Conservation (phyloP, 305 asterid genomes). For the Nicotiana rustica region DNA sequence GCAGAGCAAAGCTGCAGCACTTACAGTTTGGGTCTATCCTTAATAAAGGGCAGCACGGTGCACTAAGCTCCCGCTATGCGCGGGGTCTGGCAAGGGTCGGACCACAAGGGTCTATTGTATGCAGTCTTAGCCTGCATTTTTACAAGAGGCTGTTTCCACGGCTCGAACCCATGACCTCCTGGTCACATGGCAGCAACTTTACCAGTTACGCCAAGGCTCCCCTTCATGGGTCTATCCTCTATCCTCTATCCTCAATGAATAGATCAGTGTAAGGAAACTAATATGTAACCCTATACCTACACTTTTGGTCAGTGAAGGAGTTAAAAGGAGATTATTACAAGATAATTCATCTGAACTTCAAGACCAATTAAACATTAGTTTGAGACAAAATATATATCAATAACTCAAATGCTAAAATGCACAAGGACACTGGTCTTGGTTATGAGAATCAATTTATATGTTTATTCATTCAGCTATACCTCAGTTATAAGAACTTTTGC, state of each 20-base stretch:
- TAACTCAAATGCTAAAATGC: not conserved
- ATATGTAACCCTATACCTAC: not conserved
- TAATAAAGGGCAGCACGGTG: too few relatives aligned
- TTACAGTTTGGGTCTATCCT: not conserved
- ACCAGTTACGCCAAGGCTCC: too few relatives aligned
- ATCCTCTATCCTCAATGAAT: not conserved
- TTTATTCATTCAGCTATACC: slow-evolving; percentile 48
- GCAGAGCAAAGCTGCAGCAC: slow-evolving; percentile 5
- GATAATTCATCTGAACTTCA: slow-evolving; percentile 5
- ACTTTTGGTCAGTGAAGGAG: not conserved
- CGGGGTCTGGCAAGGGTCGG: too few relatives aligned
- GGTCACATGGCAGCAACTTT: too few relatives aligned
- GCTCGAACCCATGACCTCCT: too few relatives aligned
- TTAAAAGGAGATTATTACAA: not conserved
- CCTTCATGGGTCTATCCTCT: too few relatives aligned
- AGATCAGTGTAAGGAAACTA: not conserved
- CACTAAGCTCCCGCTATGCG: too few relatives aligned
- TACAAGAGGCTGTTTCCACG: too few relatives aligned
- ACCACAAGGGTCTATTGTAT: too few relatives aligned
- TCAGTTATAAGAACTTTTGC: slow-evolving; percentile 96
- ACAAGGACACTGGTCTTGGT: not conserved
- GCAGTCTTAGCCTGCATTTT: too few relatives aligned
- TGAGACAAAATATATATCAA: not conserved
- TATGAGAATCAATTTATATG: not conserved
- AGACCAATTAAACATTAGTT: not conserved